These are phyloP conservation scores for Ambrosiella beaveri DNA, from an alignment of 2,329 filamentous ascomycete species.

Conservation along the genomic window DNA sequence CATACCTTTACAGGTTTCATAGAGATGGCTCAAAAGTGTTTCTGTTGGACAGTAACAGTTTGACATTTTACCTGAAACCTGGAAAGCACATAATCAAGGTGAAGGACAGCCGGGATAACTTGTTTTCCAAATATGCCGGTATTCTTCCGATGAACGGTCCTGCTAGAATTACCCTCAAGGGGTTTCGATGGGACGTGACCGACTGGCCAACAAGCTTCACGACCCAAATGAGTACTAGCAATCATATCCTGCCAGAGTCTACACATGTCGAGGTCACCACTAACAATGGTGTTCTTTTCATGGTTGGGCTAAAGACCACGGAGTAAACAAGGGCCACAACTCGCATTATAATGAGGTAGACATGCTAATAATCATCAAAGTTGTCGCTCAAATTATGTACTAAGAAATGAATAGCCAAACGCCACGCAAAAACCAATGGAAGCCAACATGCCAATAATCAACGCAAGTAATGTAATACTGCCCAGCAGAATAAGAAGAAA, in stretches of 20 bases:
- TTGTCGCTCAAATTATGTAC: background rate
- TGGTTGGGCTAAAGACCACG: conserved; percentile 26
- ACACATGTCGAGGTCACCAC: conserved; percentile 46
- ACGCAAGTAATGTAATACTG: conserved; percentile 70
- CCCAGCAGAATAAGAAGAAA: conserved; percentile 84
- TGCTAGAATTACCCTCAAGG: conserved; percentile 59
- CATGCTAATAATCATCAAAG: background rate
- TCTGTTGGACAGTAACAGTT: conserved; percentile 62
- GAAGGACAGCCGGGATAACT: conserved; percentile 27
- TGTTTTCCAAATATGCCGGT: conserved; percentile 65
- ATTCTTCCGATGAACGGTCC: conserved; percentile 72
- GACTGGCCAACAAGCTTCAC: conserved; percentile 67
- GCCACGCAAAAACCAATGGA: conserved; percentile 11
- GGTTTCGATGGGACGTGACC: conserved; percentile 79
- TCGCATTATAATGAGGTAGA: background rate
- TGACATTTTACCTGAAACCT: conserved; percentile 58
- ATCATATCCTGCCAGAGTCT: conserved; percentile 46
- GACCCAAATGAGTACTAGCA: conserved; percentile 60
- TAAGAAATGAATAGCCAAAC: conserved; percentile 5
- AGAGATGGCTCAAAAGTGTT: conserved; percentile 42
- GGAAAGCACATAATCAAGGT: conserved; percentile 53
- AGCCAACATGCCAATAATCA: conserved; percentile 23
- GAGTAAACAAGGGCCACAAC: background rate
- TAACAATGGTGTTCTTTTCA: conserved; percentile 52
- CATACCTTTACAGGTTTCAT: conserved; percentile 59